Base-by-base conservation (phyloP, 1,284 basidiomycete genomes). In the Trichosporon ovoides region DNA sequence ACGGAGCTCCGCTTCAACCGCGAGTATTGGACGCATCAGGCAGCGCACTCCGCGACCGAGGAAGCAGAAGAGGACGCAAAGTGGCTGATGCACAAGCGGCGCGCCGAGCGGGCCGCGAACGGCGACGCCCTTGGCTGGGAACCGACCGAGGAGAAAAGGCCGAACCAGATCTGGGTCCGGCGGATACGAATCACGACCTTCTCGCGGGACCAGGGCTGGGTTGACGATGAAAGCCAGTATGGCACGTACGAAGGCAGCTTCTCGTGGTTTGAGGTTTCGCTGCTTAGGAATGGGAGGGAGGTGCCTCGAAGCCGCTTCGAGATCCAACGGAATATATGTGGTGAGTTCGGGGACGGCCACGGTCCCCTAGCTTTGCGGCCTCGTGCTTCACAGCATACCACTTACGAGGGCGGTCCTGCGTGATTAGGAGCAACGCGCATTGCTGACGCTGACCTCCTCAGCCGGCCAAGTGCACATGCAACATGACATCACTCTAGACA, bases 131-230 rank as follows among this genome's bases (percentile, higher is more conserved):
- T 46, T 2, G 43, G 43, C 22, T 46, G 43, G 43, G 43, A 46
- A 22, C 43, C 43, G 22, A 46, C 43, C 12, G 43, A 28, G 16
- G 43, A 46, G 24, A 28, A 31, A 16, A 24, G 28, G 43, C 22
- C 43, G 16, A 46, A 46, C 43, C 43, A 46, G 24, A 46, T 19
- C 22, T 70, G 69, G 68, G 24, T 69, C 18, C 64, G 67, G 18
- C 40, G 61, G 20, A 53, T 74, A 22, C 62, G 68, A 11, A 53
- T 75, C 14, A 61, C 69, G 40, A 74, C 69, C 1, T 53, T 68
- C 37, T 70, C 68, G 2, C 62, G 62, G 43, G 73, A 75, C 62
- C 73, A 75, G 63, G 72, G 72, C 5, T 75, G 73, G 73, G 66
- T 63, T 10, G 51, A 55, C 19, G 48, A 50, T 11, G 40, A 56